Conservation (phyloP, 2,329 filamentous ascomycete species). For the Epicoccum nigrum region DNA sequence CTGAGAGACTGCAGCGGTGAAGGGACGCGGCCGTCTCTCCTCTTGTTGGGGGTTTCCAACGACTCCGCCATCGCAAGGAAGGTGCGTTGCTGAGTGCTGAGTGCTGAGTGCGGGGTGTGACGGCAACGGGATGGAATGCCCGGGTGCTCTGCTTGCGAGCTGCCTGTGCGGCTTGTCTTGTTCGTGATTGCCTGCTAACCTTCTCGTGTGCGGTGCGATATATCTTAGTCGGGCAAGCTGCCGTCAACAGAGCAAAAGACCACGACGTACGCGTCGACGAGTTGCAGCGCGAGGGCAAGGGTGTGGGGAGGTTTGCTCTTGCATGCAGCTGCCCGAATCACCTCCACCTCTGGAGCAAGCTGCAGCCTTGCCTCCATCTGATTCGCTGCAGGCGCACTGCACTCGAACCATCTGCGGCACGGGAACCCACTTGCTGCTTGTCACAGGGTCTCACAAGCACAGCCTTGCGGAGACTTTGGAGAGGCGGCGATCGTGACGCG, state of each 20-base stretch:
- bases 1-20: constrained; percentile 33
- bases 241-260: background rate
- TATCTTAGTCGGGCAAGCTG: constrained; percentile 1
- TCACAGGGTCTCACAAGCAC: constrained; percentile 10
- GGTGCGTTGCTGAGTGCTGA: constrained; percentile 13
- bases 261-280: constrained; percentile 4
- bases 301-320: constrained; percentile 26
- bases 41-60: constrained; percentile 27
- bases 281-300: background rate
- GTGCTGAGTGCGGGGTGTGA: constrained; percentile 28
- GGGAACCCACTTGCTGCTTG: constrained; percentile 9
- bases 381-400: constrained; percentile 26
- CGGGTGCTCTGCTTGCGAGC: constrained; percentile 4
- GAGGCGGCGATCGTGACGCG: constrained; percentile 16
- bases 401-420: constrained; percentile 21
- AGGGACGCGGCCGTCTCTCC: constrained; percentile 21
- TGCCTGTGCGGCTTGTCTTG: background rate
- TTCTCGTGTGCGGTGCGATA: background rate
- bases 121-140: constrained; percentile 9
- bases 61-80: constrained; percentile 38
- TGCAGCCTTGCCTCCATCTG: constrained; percentile 25
- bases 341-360: constrained; percentile 23
- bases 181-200: background rate
- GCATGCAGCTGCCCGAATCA: constrained; percentile 18
- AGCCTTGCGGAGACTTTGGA: constrained; percentile 20